A percentile compares a stretch with the other conserved stretches of the same genome.
phyloP scores from a whole-genome alignment of 75 land plant species.

The Pinus taeda region DNA sequence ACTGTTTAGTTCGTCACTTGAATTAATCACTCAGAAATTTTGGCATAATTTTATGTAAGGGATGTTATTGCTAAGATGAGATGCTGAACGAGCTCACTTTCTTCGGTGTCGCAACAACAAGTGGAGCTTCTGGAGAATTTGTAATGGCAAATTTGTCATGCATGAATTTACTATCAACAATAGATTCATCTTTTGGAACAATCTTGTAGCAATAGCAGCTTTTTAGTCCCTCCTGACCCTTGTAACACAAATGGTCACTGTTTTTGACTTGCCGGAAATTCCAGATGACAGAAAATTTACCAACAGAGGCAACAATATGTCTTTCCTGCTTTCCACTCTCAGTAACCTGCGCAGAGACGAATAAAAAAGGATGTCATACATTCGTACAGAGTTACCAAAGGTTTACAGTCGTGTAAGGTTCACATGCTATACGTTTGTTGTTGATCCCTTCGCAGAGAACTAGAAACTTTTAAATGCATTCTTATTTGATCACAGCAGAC shows the following conservation, averaged over 20 bases:
- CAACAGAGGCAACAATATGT: slow-evolving; percentile 85
- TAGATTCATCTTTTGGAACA: slow-evolving; percentile 82
- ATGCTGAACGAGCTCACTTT: slow-evolving; percentile 87
- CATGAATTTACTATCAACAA: slow-evolving; percentile 97
- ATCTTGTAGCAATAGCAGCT: slow-evolving; percentile 97
- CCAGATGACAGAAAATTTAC: slow-evolving; percentile 78
- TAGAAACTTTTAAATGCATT: no score
- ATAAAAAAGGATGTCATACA: no score
- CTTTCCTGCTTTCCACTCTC: slow-evolving; percentile 89
- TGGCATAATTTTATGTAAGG: no score
- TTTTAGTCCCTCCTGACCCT: slow-evolving; percentile 73
- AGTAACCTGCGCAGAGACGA: slow-evolving; percentile 62
- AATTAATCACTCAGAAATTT: no score
- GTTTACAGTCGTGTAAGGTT: no score
- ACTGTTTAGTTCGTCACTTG: no score
- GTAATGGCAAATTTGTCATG: slow-evolving; percentile 55
- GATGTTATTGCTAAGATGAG: neutral
- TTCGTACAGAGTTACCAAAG: no score
- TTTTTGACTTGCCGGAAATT: slow-evolving; percentile 82
- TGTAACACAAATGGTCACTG: slow-evolving; percentile 69
- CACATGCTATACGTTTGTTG: no score
- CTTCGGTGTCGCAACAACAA: slow-evolving; percentile 89
- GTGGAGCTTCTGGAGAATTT: slow-evolving; percentile 80
- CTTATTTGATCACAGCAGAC: no score
- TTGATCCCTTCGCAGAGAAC: no score